These are phyloP conservation scores for Trametes meyenii DNA, from an alignment of 768 basidiomycete genomes.

Conservation along the genomic window DNA sequence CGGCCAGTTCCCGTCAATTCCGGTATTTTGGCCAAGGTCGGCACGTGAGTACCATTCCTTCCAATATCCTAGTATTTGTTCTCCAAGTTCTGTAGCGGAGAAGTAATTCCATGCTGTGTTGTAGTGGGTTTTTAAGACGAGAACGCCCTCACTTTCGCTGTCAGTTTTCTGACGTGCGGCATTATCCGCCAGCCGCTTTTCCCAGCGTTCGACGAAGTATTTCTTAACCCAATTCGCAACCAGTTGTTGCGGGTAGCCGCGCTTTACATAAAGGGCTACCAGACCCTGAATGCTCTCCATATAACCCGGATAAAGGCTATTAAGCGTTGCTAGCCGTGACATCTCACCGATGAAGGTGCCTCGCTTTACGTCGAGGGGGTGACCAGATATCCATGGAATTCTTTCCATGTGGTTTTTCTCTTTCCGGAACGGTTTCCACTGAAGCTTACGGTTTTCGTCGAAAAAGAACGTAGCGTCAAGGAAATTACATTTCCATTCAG, in stretches of 20 bases:
- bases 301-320: constrained; percentile 34
- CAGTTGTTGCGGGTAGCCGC: constrained; percentile 36
- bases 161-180: constrained; percentile 9
- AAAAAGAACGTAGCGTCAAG: constrained; percentile 35
- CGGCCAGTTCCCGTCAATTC: background rate
- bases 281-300: constrained; percentile 31
- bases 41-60: constrained; percentile 11
- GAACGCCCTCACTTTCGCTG: constrained; percentile 20
- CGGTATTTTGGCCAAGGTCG: background rate
- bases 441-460: constrained; percentile 15
- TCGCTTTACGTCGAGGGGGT: constrained; percentile 20
- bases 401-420: constrained; percentile 23
- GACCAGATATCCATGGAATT: constrained; percentile 22
- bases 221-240: constrained; percentile 31
- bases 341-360: constrained; percentile 28
- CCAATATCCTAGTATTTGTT: constrained; percentile 33
- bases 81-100: constrained; percentile 34
- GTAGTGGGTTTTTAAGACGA: constrained; percentile 37
- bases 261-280: constrained; percentile 31
- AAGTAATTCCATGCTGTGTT: constrained; percentile 41
- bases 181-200: constrained; percentile 32
- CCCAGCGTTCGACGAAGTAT: constrained; percentile 34
- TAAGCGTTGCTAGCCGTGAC: constrained; percentile 29
- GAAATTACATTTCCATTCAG: constrained; percentile 22
- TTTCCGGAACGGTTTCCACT: constrained; percentile 20